Percentiles rank a stretch among this genome's conserved stretches.
phyloP scores from a whole-genome alignment of 139 green algal genomes.

The Prasinococcaceae sp. region DNA sequence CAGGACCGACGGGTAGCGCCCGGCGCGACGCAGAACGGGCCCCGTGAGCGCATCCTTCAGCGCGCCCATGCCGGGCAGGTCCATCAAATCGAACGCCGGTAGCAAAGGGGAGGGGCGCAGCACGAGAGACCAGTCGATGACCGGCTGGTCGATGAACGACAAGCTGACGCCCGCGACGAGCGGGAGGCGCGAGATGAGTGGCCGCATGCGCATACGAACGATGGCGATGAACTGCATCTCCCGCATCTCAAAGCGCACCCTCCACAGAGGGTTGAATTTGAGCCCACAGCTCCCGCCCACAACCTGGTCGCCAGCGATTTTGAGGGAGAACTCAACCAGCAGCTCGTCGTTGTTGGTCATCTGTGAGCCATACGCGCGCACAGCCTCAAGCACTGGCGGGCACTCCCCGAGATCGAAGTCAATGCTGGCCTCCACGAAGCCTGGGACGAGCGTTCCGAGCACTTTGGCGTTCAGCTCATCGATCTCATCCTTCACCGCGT shows the following conservation, averaged over 20 bases:
- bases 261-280: too few species aligned
- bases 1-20: not conserved
- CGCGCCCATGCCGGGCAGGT: not conserved
- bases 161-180: not conserved
- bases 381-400: not conserved
- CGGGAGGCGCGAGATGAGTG: not conserved
- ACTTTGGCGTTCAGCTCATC: not conserved
- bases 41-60: not conserved
- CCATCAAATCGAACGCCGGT: not conserved
- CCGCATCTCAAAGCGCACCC: too few species aligned
- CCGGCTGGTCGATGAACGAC: not conserved
- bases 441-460: not conserved
- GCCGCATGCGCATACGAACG: not conserved
- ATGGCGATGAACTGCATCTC: not conserved
- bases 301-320: not conserved
- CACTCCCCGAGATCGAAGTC: not conserved
- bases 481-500: not conserved
- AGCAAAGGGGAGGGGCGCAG: not conserved
- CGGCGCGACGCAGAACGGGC: too few species aligned
- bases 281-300: not conserved
- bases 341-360: not conserved
- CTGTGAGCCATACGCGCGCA: not conserved
- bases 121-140: not conserved
- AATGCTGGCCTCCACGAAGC: not conserved
- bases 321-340: not conserved